These are phyloP conservation scores for Neophaeococcomyces mojaviensis DNA, from an alignment of 2,329 filamentous ascomycete species.

Conservation along the genomic window DNA sequence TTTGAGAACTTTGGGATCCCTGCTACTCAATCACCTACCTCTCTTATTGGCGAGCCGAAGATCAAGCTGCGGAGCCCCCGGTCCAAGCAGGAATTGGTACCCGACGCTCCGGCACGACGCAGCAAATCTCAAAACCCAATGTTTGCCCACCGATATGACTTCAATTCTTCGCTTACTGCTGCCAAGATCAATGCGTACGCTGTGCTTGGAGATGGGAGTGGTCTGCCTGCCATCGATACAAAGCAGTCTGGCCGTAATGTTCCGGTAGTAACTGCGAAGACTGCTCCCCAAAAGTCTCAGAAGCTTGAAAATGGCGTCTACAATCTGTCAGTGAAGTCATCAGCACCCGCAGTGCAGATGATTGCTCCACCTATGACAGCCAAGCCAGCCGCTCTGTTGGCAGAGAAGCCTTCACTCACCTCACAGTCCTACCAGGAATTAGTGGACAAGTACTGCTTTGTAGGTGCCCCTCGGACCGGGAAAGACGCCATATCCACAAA, in stretches of 20 bases:
- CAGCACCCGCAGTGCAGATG: conserved; percentile 12
- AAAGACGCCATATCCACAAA: conserved; percentile 19
- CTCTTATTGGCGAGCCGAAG: conserved; percentile 58
- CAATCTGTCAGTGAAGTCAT: conserved; percentile 9
- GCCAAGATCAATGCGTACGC: conserved; percentile 55
- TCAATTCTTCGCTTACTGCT: conserved; percentile 80
- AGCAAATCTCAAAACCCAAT: conserved; percentile 56
- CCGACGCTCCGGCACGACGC: conserved; percentile 45
- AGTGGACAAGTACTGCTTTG: conserved; percentile 99
- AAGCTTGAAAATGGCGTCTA: conserved; percentile 16
- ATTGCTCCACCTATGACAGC: conserved; percentile 31
- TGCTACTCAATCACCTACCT: conserved; percentile 54
- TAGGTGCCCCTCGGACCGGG: conserved; percentile 58
- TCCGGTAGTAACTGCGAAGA: conserved; percentile 17
- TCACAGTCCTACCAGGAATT: conserved; percentile 93
- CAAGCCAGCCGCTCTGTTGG: conserved; percentile 49
- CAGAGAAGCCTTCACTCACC: conserved; percentile 63
- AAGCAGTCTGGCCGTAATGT: conserved; percentile 22
- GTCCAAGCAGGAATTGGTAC: conserved; percentile 56
- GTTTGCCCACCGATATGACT: conserved; percentile 92
- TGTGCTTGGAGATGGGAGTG: conserved; percentile 23
- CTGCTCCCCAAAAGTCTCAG: conserved; percentile 12
- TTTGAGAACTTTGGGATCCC: conserved; percentile 44
- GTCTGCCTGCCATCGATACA: conserved; percentile 18
- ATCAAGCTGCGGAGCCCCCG: conserved; percentile 65